Conservation (phyloP, 1,139 yeast species). For the Pneumocystis murina region DNA sequence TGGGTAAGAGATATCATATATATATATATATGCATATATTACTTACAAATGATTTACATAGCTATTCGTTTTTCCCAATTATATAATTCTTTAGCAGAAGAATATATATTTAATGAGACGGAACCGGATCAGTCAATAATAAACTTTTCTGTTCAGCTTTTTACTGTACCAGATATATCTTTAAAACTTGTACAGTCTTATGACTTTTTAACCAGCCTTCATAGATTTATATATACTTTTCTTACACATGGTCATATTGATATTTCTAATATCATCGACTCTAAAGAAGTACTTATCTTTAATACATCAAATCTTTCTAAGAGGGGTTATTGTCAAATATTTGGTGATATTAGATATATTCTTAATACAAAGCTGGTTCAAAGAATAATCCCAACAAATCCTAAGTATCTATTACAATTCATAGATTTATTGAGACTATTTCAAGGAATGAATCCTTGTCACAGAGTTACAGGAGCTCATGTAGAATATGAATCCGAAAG, state of each 20-base stretch:
- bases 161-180: conserved; percentile 72
- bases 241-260: conserved; percentile 43
- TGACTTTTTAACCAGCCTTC: conserved; percentile 53
- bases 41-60: not conserved
- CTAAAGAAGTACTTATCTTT: conserved; percentile 21
- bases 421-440: conserved; percentile 55
- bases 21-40: not conserved
- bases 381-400: conserved; percentile 30
- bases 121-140: conserved; percentile 75
- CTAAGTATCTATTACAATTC: conserved; percentile 24
- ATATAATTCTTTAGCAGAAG: conserved; percentile 64
- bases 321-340: conserved; percentile 69
- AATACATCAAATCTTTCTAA: conserved; percentile 41
- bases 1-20: conserved; percentile 27
- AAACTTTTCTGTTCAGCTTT: conserved; percentile 69
- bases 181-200: conserved; percentile 45
- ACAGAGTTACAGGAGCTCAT: conserved; percentile 65
- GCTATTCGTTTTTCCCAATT: conserved; percentile 63
- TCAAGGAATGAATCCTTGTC: conserved; percentile 66
- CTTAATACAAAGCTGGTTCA: conserved; percentile 7
- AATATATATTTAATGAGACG: conserved; percentile 53
- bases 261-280: conserved; percentile 33
- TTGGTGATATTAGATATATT: conserved; percentile 64
- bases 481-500: conserved; percentile 84
- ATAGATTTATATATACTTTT: conserved; percentile 53